Evolutionary conservation across 805 yeast genomes (phyloP), one percentile per base, ranked within the genome.

Genomic region (Nakazawaea anatomiae): DNA sequence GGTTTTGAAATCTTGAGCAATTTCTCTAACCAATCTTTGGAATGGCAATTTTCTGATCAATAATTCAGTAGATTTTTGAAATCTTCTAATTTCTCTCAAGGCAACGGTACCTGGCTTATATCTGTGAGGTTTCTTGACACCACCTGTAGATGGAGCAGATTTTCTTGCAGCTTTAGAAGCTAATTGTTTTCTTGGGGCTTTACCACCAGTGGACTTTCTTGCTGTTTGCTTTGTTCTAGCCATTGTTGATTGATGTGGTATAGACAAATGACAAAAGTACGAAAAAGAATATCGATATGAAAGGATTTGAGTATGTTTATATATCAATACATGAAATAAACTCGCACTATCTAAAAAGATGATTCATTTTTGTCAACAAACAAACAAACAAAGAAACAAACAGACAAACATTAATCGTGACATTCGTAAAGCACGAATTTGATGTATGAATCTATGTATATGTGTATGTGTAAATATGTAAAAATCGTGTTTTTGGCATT

Each of bases 61-160:
- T 48, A 92, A 79, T 72, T 91, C 96, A 61, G 98, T 91, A 54
- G 96, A 87, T 71, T 89, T 88, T 77, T 92, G 98, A 79, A 91
- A 92, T 81, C 95, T 86, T 80, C 97, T 87, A 69, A 94, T 89
- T 79, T 92, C 98, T 78, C 96, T 85, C 71, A 89, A 80, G 57
- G 97, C 97, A 66, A 87, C 94, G 67, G 94, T 88, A 83, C 96
- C 96, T 76, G 96, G 96, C 87, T 87, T 87, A 79, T 88, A 89
- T 86, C 96, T 87, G 83, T 87, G 95, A 58, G 94, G 94, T 74
- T 87, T 87, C 83, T 87, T 87, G 64, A 87, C 94, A 85, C 95
- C 95, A 70, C 94, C 94, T 56, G 90, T 79, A 50, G 89, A 79
- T 82, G 95, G 95, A 47, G 95, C 95, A 40, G 94, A 87, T 69